Conservation (phyloP, 495 filamentous ascomycete species). For the Trichodelitschia bisporula region DNA sequence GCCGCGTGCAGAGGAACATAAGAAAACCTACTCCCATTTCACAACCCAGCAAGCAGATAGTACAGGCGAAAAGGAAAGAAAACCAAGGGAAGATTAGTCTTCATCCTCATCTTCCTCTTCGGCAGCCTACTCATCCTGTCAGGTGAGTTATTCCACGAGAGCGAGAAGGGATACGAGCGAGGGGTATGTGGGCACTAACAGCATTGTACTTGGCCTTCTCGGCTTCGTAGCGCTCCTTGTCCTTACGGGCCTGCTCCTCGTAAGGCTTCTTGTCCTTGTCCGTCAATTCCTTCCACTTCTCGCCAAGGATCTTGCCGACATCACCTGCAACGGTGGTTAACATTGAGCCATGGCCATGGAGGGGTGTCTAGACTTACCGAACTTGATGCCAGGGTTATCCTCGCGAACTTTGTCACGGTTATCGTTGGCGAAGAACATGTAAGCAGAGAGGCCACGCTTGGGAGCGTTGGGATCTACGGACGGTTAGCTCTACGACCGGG, state of each 20-base stretch:
- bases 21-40: too few species aligned
- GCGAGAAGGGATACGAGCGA: too few species aligned
- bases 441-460: conserved; percentile 96
- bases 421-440: conserved; percentile 99
- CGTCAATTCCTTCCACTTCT: conserved; percentile 89
- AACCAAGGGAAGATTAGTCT: too few species aligned
- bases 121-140: too few species aligned
- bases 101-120: too few species aligned
- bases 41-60: too few species aligned
- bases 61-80: too few species aligned
- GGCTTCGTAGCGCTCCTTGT: conserved; percentile 97
- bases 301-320: conserved; percentile 90
- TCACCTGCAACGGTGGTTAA: conserved; percentile 43
- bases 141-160: too few species aligned
- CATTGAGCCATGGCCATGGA: conserved; percentile 1
- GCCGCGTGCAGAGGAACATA: too few species aligned
- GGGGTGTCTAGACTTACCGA: conserved; percentile 34
- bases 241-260: conserved; percentile 77
- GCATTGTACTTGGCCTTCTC: conserved; percentile 91
- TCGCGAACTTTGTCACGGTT: conserved; percentile 93
- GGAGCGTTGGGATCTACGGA: conserved; percentile 97
- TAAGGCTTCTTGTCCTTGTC: conserved; percentile 79
- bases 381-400: conserved; percentile 94
- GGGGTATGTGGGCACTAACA: too few species aligned
- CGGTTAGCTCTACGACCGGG: too few species aligned